Evolutionary conservation across 148 eudicot genomes (phyloP).

Genomic region (Mesembryanthemum crystallinum): DNA sequence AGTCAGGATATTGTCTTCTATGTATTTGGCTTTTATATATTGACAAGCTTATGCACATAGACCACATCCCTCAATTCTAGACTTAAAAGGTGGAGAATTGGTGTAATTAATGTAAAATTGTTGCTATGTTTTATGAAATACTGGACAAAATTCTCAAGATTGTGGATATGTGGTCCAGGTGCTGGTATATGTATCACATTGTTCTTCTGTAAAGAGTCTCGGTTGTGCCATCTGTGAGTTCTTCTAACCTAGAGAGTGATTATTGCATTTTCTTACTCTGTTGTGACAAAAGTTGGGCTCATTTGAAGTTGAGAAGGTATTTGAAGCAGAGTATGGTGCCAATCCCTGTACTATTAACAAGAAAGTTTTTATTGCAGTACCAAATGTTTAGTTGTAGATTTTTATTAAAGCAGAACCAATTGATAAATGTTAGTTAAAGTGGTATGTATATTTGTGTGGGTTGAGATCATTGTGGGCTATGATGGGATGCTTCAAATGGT

Average conservation of each 20-base stretch:
- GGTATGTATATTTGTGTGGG: constrained; percentile 1
- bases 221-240: constrained; percentile 84
- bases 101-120: not conserved
- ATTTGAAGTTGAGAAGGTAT: constrained; percentile 1
- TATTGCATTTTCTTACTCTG: constrained; percentile 32
- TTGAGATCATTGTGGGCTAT: constrained; percentile 1
- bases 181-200: constrained; percentile 66
- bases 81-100: not conserved
- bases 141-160: constrained; percentile 26
- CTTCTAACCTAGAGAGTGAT: constrained; percentile 60
- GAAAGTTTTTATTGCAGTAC: not conserved
- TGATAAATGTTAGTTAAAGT: not conserved
- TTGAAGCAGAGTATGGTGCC: constrained; percentile 21
- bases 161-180: constrained; percentile 68
- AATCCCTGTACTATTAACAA: constrained; percentile 7
- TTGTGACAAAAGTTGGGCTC: constrained; percentile 14
- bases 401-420: too few relatives aligned
- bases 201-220: constrained; percentile 75
- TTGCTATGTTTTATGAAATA: constrained; percentile 15
- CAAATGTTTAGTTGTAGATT: too few relatives aligned
- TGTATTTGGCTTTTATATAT: not conserved
- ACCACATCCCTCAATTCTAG: not conserved
- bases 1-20: not conserved
- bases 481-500: not conserved
- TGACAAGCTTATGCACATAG: constrained; percentile 6